phyloP scores from a whole-genome alignment of 495 filamentous ascomycete genomes.

The Chaetomidium leptoderma region DNA sequence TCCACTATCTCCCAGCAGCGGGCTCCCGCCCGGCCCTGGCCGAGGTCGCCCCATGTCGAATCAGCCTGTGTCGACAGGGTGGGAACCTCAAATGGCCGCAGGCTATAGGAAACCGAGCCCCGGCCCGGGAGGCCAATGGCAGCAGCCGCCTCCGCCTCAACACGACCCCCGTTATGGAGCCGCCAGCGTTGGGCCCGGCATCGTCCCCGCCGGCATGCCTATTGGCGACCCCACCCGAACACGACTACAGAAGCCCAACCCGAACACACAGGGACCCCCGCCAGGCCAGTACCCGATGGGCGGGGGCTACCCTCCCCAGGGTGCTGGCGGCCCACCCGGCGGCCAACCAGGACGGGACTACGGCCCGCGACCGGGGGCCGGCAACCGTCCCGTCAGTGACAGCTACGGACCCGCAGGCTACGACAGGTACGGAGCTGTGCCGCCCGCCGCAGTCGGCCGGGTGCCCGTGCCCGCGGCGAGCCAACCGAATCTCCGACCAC shows the following conservation, averaged over 20 bases:
- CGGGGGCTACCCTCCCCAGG: neutral
- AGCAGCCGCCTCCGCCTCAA: slow-evolving; percentile 17
- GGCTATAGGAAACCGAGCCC: slow-evolving; percentile 44
- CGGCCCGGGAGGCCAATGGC: slow-evolving; percentile 21
- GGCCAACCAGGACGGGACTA: slow-evolving; percentile 10
- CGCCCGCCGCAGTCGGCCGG: slow-evolving; percentile 13
- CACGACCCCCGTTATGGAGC: slow-evolving; percentile 14
- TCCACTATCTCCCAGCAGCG: slow-evolving; percentile 31
- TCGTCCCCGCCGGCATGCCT: slow-evolving; percentile 18
- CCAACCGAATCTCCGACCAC: slow-evolving; percentile 23
- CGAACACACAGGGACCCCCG: slow-evolving; percentile 29
- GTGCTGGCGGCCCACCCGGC: neutral
- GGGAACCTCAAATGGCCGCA: slow-evolving; percentile 42
- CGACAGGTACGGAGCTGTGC: slow-evolving; percentile 21
- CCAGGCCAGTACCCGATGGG: slow-evolving; percentile 23
- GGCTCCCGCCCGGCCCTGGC: slow-evolving; percentile 15
- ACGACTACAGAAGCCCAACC: slow-evolving; percentile 39
- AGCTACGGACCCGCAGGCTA: slow-evolving; percentile 18
- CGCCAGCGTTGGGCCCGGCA: neutral
- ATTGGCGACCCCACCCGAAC: slow-evolving; percentile 30
- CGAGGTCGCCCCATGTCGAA: slow-evolving; percentile 25
- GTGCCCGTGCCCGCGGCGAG: slow-evolving; percentile 4
- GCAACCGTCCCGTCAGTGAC: slow-evolving; percentile 30
- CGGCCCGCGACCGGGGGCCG: slow-evolving; percentile 7
- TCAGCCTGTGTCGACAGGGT: slow-evolving; percentile 34